These are phyloP conservation scores for Betula pendula DNA, from an alignment of 306 rosid genomes.

Conservation along the genomic window DNA sequence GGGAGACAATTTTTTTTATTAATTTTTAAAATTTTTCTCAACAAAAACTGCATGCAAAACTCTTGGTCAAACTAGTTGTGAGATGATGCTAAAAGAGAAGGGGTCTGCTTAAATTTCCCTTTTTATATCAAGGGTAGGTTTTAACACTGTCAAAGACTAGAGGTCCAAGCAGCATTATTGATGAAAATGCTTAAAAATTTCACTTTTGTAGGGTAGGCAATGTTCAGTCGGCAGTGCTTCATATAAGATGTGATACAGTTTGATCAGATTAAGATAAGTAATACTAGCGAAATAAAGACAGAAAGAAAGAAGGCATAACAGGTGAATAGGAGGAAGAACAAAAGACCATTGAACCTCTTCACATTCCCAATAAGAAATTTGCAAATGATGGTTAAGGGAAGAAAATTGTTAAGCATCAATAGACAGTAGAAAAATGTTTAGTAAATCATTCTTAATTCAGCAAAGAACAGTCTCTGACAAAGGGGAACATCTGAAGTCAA, in stretches of 20 bases:
- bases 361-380: background rate
- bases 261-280: background rate
- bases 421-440: background rate
- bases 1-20: background rate
- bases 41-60: background rate
- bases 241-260: background rate
- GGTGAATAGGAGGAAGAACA: background rate
- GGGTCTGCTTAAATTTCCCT: background rate
- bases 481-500: no score
- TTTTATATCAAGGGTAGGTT: background rate
- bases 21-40: background rate
- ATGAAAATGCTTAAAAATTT: no score
- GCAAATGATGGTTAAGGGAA: background rate
- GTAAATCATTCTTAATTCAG: background rate
- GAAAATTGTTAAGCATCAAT: background rate
- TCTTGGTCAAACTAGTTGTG: background rate
- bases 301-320: no score
- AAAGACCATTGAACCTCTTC: background rate
- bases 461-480: background rate
- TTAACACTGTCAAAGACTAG: background rate
- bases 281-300: background rate
- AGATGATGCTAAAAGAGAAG: background rate
- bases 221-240: no score
- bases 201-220: no score
- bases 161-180: no score